Evolutionary conservation across 257 asterid genomes (phyloP), one percentile per base, ranked within the genome.

Genomic region (Solanum boliviense): DNA sequence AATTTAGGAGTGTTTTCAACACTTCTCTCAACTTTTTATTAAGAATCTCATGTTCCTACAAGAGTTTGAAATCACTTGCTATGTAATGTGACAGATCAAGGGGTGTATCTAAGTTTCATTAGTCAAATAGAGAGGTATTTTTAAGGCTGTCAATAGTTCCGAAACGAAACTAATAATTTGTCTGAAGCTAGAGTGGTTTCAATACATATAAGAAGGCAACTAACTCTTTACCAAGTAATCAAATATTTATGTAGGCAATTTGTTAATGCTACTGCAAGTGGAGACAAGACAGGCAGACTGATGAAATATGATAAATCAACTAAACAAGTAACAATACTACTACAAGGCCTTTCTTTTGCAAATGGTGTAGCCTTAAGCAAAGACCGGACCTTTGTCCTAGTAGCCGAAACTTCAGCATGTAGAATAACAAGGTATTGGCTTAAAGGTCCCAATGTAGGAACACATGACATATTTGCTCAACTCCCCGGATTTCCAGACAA

Each of bases 351-450:
- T 83, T 90, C 94, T 41, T 94, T 94, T 88, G 92, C 98, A 13
- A 95, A 94, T 32, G 98, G 98, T 5, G 98, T 94, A n/a, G 88
- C 97, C 74, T 89, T 95, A 11, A 95, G 97, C 72, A 92, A 91
- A 87, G 96, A 93, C 73, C 68, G 86, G 4, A 89, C 93, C 0
- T 95, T 93, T 25, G 27, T 91, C 15, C 65, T 95, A 20, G 93
- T 94, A 7, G 86, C 89, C 5, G 89, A 89, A 56, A 91, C 94
- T 32, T 88, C 95, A 6, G 74, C 91, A 8, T 85, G 88, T 62
- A 84, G 87, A 85, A 87, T 90, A 60, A 25, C 87, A 9, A 89
- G 96, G 87, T 91, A 85, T 23, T 93, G 98, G 98, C 93, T 94
- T 85, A 75, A 87, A 68, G 95, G 96, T 46, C 94, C 94, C 2